These are phyloP conservation scores for Fusarium duplospermum DNA, from an alignment of 2,329 filamentous ascomycete genomes.

Conservation along the genomic window DNA sequence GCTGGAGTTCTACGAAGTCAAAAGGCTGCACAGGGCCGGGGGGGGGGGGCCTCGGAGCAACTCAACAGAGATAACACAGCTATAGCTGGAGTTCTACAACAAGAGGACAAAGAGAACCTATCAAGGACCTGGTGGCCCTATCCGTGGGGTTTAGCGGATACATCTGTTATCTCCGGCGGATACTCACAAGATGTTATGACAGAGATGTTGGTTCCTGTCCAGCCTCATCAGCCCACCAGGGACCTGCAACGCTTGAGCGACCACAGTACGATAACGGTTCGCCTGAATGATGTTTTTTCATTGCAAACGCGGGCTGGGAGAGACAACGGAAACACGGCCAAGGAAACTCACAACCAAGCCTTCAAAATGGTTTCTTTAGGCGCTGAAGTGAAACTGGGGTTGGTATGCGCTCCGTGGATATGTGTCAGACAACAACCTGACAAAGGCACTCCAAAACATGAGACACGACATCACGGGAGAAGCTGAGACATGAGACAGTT, in stretches of 20 bases:
- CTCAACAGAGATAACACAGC: too few relatives aligned
- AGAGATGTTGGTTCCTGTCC: neutral
- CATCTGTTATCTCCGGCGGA: neutral
- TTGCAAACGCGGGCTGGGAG: conserved; percentile 14
- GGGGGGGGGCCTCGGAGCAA: too few relatives aligned
- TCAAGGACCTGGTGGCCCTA: neutral
- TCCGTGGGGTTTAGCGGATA: neutral
- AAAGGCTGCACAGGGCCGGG: too few relatives aligned
- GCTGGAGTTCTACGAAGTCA: neutral
- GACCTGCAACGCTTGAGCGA: neutral
- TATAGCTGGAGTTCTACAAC: neutral
- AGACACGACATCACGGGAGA: conserved; percentile 37
- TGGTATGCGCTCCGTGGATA: conserved; percentile 25
- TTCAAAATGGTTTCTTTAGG: conserved; percentile 8
- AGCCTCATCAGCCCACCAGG: neutral
- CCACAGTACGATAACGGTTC: neutral
- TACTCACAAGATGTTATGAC: neutral
- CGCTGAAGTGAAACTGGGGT: conserved; percentile 23
- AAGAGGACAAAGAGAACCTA: neutral
- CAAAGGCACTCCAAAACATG: conserved; percentile 22
- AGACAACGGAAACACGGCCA: conserved; percentile 6
- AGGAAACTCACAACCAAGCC: neutral
- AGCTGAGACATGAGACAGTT: conserved; percentile 26
- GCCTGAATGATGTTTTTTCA: conserved; percentile 10
- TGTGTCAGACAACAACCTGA: conserved; percentile 27